Conservation (phyloP, 2,329 filamentous ascomycete species). For the Gaeumannomyces sp. region DNA sequence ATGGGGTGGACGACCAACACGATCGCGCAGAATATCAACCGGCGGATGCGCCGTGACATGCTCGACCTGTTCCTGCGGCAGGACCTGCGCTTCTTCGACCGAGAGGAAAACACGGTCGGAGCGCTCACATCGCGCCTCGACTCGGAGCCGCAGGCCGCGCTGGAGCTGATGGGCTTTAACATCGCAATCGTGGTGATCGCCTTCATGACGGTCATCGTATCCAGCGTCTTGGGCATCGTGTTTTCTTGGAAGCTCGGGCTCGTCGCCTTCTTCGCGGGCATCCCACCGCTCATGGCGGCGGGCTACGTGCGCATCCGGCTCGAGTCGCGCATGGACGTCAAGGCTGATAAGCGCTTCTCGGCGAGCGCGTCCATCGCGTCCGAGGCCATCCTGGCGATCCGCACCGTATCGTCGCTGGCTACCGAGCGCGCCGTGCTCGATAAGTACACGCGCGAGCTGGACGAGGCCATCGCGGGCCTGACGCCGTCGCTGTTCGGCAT, state of each 20-base stretch:
- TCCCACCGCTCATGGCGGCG: slow-evolving; percentile 30
- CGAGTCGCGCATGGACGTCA: slow-evolving; percentile 32
- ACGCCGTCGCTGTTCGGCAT: slow-evolving; percentile 17
- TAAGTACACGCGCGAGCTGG: slow-evolving; percentile 30
- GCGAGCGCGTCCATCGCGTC: slow-evolving; percentile 37
- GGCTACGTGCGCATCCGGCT: slow-evolving; percentile 33
- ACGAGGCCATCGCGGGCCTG: slow-evolving; percentile 22
- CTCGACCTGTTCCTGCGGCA: slow-evolving; percentile 29
- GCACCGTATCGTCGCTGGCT: slow-evolving; percentile 19
- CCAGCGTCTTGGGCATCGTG: slow-evolving; percentile 35
- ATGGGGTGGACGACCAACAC: slow-evolving; percentile 31
- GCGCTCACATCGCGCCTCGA: slow-evolving; percentile 30
- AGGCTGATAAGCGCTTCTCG: slow-evolving; percentile 27
- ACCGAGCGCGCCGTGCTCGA: slow-evolving; percentile 22
- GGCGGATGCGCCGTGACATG: slow-evolving; percentile 16
- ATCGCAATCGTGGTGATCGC: slow-evolving; percentile 33
- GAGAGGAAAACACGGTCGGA: slow-evolving; percentile 32
- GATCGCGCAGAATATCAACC: slow-evolving; percentile 19
- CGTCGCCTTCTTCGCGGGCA: slow-evolving; percentile 37
- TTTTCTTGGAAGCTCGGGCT: slow-evolving; percentile 43
- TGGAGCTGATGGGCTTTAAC: slow-evolving; percentile 38
- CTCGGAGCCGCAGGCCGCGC: slow-evolving; percentile 30
- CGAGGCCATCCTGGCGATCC: slow-evolving; percentile 24
- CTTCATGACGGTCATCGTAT: slow-evolving; percentile 30
- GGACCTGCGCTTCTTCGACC: slow-evolving; percentile 37